A percentile compares a stretch with the other conserved stretches of the same genome.
These are phyloP conservation scores for Pestalotiopsis sp. DNA, from an alignment of 2,329 filamentous ascomycete species.

Conservation along the genomic window DNA sequence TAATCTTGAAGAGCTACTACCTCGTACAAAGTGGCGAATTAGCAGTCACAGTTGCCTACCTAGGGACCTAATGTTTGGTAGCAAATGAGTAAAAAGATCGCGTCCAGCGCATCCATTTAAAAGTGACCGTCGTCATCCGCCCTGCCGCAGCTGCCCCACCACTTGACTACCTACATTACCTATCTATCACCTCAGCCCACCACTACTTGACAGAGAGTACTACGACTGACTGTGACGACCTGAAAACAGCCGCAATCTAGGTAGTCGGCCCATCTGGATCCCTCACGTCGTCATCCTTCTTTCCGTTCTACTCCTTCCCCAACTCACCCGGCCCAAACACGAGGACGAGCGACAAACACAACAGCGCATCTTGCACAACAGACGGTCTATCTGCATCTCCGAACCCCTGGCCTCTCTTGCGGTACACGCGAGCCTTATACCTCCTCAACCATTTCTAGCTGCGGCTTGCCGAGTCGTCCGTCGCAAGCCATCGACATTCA, in stretches of 20 bases:
- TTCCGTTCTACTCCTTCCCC: neutral
- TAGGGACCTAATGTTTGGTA: neutral
- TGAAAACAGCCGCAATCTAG: neutral
- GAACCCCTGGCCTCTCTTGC: neutral
- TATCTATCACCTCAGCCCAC: neutral
- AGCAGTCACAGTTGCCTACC: too few species aligned
- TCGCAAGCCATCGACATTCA: neutral
- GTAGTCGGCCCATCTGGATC: neutral
- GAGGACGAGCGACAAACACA: neutral
- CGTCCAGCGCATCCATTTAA: neutral
- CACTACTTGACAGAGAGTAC: neutral
- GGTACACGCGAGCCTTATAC: neutral
- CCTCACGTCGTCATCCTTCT: neutral
- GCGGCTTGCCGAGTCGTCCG: neutral
- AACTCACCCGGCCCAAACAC: neutral
- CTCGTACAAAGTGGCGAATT: too few species aligned
- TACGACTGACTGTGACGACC: neutral
- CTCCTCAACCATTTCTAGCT: neutral
- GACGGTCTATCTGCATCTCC: neutral
- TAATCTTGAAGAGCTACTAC: too few species aligned
- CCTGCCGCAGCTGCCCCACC: neutral
- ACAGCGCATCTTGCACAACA: neutral
- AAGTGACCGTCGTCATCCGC: neutral
- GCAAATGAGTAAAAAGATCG: neutral
- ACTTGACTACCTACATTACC: neutral